Evolutionary conservation across 805 yeast genomes (phyloP).

Genomic region (Candida odintsovae): DNA sequence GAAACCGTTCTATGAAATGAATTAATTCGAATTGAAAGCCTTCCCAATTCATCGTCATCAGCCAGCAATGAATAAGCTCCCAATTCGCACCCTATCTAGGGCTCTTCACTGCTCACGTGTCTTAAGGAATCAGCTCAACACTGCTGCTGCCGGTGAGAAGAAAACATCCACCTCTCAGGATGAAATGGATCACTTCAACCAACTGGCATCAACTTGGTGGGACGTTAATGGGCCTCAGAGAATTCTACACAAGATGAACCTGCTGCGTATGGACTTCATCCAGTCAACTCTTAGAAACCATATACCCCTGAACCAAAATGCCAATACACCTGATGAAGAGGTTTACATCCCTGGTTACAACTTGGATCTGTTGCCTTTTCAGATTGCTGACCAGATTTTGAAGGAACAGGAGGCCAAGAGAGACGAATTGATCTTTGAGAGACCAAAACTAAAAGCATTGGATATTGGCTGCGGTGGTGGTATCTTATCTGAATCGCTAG

Average conservation of each 20-base stretch:
- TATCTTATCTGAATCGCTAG: conserved; percentile 78
- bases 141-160: not conserved
- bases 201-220: conserved; percentile 98
- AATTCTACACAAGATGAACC: conserved; percentile 90
- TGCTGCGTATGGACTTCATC: conserved; percentile 83
- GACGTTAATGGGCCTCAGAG: conserved; percentile 90
- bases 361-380: conserved; percentile 56
- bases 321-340: conserved; percentile 34
- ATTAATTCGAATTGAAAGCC: no score
- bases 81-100: not conserved
- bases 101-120: not conserved
- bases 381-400: conserved; percentile 41
- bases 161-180: conserved; percentile 41
- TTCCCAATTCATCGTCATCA: no score
- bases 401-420: conserved; percentile 45
- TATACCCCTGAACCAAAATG: conserved; percentile 14
- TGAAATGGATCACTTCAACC: conserved; percentile 78
- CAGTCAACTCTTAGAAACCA: conserved; percentile 44
- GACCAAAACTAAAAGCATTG: conserved; percentile 43
- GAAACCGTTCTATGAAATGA: not conserved
- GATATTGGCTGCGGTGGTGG: conserved; percentile 99
- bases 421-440: conserved; percentile 26
- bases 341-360: conserved; percentile 78
- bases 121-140: not conserved
- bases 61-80: not conserved